phyloP scores from a whole-genome alignment of 352 stramenopile genomes.

The Phytopythium helicoides region DNA sequence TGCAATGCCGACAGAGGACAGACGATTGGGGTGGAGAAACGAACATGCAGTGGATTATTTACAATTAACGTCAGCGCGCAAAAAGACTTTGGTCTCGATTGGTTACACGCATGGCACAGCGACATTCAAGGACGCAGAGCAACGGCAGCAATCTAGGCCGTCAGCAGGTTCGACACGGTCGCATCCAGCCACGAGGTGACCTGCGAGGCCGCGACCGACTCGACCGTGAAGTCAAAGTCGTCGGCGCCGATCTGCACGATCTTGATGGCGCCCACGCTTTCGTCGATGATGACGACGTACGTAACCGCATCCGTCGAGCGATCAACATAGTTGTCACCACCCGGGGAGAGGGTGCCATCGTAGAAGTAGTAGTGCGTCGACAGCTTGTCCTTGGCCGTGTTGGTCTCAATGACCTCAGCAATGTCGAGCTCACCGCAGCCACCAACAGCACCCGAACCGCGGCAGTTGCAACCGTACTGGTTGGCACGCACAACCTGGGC shows the following conservation, averaged over 20 bases:
- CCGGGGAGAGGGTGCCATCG: constrained; percentile 39
- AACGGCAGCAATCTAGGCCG: constrained; percentile 1
- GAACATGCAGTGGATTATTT: no score
- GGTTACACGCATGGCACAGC: no score
- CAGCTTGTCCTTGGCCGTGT: constrained; percentile 48
- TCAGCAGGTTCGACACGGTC: constrained; percentile 37
- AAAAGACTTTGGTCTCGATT: no score
- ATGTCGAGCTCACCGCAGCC: constrained; percentile 74
- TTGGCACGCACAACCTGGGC: constrained; percentile 59
- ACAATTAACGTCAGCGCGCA: no score
- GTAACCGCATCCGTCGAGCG: constrained; percentile 34
- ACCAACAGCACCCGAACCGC: constrained; percentile 39
- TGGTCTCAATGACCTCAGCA: constrained; percentile 69
- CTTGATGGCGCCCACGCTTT: constrained; percentile 36
- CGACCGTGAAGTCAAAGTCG: constrained; percentile 38
- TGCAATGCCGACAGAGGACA: no score
- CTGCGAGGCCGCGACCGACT: constrained; percentile 23
- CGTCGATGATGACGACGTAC: constrained; percentile 54
- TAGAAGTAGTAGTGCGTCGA: constrained; percentile 78
- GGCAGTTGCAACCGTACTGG: constrained; percentile 80
- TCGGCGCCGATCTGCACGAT: constrained; percentile 37
- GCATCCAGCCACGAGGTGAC: constrained; percentile 30
- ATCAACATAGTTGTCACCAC: constrained; percentile 39
- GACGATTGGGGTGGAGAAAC: no score
- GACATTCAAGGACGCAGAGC: background rate